Evolutionary conservation across 345 rosid species (phyloP), one percentile per base, ranked within the genome.

Genomic region (Brassica rapa): DNA sequence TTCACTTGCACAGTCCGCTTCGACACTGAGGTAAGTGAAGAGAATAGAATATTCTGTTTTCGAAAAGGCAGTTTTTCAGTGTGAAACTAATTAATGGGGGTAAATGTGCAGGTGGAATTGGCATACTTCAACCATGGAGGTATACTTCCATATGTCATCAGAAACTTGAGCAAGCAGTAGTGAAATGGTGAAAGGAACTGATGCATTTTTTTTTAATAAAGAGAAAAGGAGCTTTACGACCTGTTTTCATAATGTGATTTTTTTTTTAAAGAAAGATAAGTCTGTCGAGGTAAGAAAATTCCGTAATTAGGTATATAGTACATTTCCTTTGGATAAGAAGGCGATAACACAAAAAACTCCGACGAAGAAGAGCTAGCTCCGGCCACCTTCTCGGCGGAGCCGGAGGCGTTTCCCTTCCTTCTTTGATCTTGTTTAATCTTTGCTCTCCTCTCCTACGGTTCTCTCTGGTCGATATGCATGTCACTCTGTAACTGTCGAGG

Each of bases 131-230:
- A 88, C 75, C 83, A 91, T 29, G 99, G 99, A 75, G 99, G 98
- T 19, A 96, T 96, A n/a, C 97, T 96, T 82, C 99, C 97, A 3
- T 93, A 88, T 32, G 98, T 86, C n/a, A 96, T 96, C 62, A 86
- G 99, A 76, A 93, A 87, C 85, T 85, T 96, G 81, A 89, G 72
- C 81, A 86, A 85, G 83, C 86, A 87, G 68, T 91, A 75, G 46
- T 10, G 8, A 21, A 23, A 23, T 19, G 70, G 32, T 39, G 70
- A 16, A 51, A 29, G 62, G 41, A 37, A 37, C 16, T 32, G 33
- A 16, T 46, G 33, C 61, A 51, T 4, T 4, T 11, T 10, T 53
- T 32, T 16, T 10, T 19, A 70, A 53, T 53, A 71, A 71, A 71
- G 33, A 71, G 65, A 32, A 19, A 8, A 66, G 19, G 73, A 27